A percentile compares a stretch with the other conserved stretches of the same genome.
These are phyloP conservation scores for Xylaria acuta DNA, from an alignment of 495 filamentous ascomycete species.

Conservation along the genomic window DNA sequence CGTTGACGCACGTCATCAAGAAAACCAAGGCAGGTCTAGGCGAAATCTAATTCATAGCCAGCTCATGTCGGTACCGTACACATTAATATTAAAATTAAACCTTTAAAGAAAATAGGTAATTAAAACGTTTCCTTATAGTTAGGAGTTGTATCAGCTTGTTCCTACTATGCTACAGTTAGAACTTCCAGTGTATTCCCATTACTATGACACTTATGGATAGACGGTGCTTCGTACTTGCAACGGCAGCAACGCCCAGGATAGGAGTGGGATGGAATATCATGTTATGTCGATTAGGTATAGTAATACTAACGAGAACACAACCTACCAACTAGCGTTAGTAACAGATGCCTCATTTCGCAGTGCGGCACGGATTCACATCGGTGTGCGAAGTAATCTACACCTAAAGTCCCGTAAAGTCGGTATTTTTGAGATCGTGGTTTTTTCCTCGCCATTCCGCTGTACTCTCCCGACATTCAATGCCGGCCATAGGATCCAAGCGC, in stretches of 20 bases:
- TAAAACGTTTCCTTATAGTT: neutral
- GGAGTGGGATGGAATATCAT: neutral
- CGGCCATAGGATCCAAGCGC: too few species aligned
- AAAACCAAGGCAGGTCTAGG: slow-evolving; percentile 84
- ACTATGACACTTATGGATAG: neutral
- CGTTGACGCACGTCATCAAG: slow-evolving; percentile 88
- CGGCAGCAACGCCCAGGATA: slow-evolving; percentile 4
- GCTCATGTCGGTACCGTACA: neutral
- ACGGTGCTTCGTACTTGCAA: neutral
- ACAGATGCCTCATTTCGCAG: neutral
- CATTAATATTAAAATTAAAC: neutral
- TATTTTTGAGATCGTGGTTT: too few species aligned
- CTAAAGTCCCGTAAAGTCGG: neutral
- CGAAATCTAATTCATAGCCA: slow-evolving; percentile 47
- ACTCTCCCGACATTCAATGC: too few species aligned
- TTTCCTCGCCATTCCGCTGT: too few species aligned
- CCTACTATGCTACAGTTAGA: neutral
- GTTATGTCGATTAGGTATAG: neutral
- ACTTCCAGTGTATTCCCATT: neutral
- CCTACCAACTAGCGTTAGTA: neutral
- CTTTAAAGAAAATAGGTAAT: neutral
- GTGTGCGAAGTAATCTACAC: neutral
- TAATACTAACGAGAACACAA: neutral
- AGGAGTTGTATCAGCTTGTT: neutral
- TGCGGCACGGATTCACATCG: neutral